phyloP scores from a whole-genome alignment of 345 rosid species.

The Pelargonium nanum region DNA sequence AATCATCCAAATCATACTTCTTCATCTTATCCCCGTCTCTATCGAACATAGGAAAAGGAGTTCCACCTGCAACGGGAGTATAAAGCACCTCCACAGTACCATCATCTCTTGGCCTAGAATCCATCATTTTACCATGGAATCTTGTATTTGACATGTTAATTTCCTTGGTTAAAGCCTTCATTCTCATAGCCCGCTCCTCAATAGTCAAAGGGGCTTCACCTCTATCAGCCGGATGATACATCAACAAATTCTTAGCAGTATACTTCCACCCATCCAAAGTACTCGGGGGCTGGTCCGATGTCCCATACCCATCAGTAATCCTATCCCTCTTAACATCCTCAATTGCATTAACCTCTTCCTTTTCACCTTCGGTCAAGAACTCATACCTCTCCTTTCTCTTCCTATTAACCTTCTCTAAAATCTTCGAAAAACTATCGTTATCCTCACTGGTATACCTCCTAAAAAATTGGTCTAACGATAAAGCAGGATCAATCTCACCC shows the following conservation, averaged over 20 bases:
- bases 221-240: slow-evolving; percentile 88
- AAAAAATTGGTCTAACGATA: slow-evolving; percentile 72
- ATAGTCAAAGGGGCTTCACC: slow-evolving; percentile 79
- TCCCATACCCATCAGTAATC: slow-evolving; percentile 90
- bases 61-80: slow-evolving; percentile 63
- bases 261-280: slow-evolving; percentile 88
- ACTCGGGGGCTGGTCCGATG: slow-evolving; percentile 82
- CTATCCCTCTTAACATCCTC: slow-evolving; percentile 61
- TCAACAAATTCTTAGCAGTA: slow-evolving; percentile 77
- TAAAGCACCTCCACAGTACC: slow-evolving; percentile 73
- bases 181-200: slow-evolving; percentile 58
- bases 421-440: slow-evolving; percentile 75
- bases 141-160: slow-evolving; percentile 56
- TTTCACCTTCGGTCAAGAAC: slow-evolving; percentile 55
- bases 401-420: slow-evolving; percentile 78
- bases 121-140: slow-evolving; percentile 83
- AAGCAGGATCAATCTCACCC: slow-evolving; percentile 38
- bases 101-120: slow-evolving; percentile 72
- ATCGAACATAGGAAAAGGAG: slow-evolving; percentile 51
- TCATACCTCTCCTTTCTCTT: slow-evolving; percentile 70
- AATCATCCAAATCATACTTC: slow-evolving; percentile 82
- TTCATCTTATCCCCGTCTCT: slow-evolving; percentile 66
- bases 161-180: slow-evolving; percentile 70
- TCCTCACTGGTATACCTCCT: slow-evolving; percentile 88
- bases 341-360: slow-evolving; percentile 30